Evolutionary conservation across 495 filamentous ascomycete species (phyloP).

Genomic region (Hypoxylon rickii): DNA sequence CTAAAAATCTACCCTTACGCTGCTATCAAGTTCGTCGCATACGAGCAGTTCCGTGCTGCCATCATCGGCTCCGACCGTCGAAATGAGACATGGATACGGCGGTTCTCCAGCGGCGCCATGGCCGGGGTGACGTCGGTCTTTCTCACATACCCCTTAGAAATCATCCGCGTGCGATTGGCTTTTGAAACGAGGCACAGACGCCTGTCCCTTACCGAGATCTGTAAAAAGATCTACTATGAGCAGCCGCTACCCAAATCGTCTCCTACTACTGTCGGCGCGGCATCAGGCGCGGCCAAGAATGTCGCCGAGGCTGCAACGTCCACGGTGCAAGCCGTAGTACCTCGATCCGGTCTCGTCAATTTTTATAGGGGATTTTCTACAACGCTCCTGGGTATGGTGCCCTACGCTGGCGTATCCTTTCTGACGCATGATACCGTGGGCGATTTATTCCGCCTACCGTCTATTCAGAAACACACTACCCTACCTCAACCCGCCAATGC

Average conservation of each 20-base stretch:
- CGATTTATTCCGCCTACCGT: conserved; percentile 73
- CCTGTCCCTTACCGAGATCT: conserved; percentile 70
- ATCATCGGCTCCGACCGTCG: conserved; percentile 71
- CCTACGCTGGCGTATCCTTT: conserved; percentile 97
- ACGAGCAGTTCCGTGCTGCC: conserved; percentile 85
- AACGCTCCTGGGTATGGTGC: conserved; percentile 90
- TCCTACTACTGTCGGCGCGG: conserved; percentile 3
- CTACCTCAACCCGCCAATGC: conserved; percentile 49
- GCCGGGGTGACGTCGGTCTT: conserved; percentile 91
- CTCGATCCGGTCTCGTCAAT: conserved; percentile 74
- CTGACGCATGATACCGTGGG: conserved; percentile 88
- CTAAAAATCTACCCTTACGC: conserved; percentile 97
- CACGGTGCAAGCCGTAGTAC: conserved; percentile 47
- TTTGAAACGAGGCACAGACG: conserved; percentile 82
- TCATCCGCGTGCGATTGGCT: conserved; percentile 88
- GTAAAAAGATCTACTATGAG: conserved; percentile 83
- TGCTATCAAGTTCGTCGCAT: conserved; percentile 95
- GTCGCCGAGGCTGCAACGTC: conserved; percentile 35
- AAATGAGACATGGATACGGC: conserved; percentile 74
- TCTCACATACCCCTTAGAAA: conserved; percentile 92
- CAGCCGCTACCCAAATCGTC: conserved; percentile 41
- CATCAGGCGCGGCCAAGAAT: conserved; percentile 16
- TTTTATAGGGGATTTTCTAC: conserved; percentile 95
- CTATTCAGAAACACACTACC: conserved; percentile 69
- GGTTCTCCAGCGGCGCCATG: conserved; percentile 76